Evolutionary conservation across 2,329 filamentous ascomycete species (phyloP), one percentile per base, ranked within the genome.

Genomic region (Calonectria henricotiae): DNA sequence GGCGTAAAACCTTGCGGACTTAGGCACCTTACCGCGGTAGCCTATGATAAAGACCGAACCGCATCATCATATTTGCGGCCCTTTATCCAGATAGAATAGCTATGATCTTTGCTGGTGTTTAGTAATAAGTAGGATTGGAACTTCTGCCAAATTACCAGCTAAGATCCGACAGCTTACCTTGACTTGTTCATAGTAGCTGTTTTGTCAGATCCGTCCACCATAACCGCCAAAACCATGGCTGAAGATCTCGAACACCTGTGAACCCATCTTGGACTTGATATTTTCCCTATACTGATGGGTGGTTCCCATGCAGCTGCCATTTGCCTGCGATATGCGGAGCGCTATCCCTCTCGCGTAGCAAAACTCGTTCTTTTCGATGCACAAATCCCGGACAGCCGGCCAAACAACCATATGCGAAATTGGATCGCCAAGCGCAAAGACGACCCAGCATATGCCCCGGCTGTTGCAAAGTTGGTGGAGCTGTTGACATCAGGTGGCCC

Each of bases 151-250:
- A 27, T 51, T 32, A n/a, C 13, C 32, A 51, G 47, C 47, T 51
- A 51, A 32, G 25, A 51, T 51, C 47, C 32, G 47, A 51, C 47
- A 3, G 17, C 32, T 11, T 32, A 32, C 5, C 27, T 27, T 4
- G 32, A 20, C 25, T 51, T 32, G 4, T 30, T 13, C 27, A 51
- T 32, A 9, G 13, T n/a, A 17, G 25, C 7, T 51, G 15, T n/a
- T n/a, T 51, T 51, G 8, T 27, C 30, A 17, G 66, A 60, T 60
- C 17, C 55, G 25, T 54, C 58, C n/a, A 55, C 65, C 15, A 67
- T 67, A 58, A 44, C 44, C 1, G 58, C 55, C 46, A 67, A 67
- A 44, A 55, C 58, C 4, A 67, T 67, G 65, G 65, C 65, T 2
- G 58, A 67, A 25, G 65, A 67, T 30, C 20, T 67, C 17, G 65